Conservation (phyloP, 495 filamentous ascomycete genomes). For the Margaritispora aquatica region DNA sequence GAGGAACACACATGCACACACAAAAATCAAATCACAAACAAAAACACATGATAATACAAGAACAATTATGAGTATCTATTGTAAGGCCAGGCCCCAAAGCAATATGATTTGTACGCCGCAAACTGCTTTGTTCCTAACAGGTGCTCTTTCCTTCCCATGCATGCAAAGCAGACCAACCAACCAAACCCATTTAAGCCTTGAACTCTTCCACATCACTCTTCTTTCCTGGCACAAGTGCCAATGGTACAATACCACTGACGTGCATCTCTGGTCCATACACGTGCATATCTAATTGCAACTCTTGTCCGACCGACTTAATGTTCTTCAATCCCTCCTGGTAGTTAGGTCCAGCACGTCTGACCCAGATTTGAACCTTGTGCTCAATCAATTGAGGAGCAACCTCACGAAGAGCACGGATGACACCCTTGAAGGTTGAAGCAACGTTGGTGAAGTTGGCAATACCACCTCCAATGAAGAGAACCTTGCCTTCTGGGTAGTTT, state of each 20-base stretch:
- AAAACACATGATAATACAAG: not conserved
- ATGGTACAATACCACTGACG: conserved; percentile 58
- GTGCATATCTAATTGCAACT: conserved; percentile 90
- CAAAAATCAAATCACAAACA: no score
- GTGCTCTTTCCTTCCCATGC: conserved; percentile 9
- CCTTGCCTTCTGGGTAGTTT: conserved; percentile 81
- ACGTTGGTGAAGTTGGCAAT: conserved; percentile 99
- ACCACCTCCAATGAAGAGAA: conserved; percentile 98
- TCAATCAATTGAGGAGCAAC: conserved; percentile 79
- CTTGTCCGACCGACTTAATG: conserved; percentile 92
- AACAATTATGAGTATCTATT: conserved; percentile 24
- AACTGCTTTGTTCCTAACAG: conserved; percentile 15
- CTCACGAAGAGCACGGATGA: conserved; percentile 94
- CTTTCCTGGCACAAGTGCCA: conserved; percentile 52
- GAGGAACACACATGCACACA: no score
- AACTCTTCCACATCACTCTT: conserved; percentile 48
- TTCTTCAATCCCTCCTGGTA: conserved; percentile 99
- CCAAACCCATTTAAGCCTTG: conserved; percentile 15
- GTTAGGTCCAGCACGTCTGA: conserved; percentile 97
- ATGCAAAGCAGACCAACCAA: conserved; percentile 9
- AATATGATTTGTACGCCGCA: conserved; percentile 13
- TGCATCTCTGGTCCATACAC: conserved; percentile 98
- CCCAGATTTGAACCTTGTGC: conserved; percentile 99
- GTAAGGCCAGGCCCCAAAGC: conserved; percentile 14
- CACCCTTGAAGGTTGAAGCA: conserved; percentile 98